Evolutionary conservation across 1,284 basidiomycete genomes (phyloP), one percentile per base, ranked within the genome.

Genomic region (Heterobasidion occidentale): DNA sequence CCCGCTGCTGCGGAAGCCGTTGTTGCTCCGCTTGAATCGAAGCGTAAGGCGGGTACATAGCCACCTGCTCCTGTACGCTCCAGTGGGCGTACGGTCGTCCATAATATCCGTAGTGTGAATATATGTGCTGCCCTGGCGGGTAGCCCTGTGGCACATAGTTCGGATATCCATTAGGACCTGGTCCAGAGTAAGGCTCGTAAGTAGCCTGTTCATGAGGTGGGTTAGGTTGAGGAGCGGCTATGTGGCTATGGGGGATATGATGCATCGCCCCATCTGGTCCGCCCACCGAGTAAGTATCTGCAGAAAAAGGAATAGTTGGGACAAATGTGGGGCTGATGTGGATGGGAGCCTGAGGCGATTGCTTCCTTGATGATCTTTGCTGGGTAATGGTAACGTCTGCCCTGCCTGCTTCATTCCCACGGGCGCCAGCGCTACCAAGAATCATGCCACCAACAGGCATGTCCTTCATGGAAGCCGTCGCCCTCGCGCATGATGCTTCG

Each of bases 81-180:
- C 57, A 60, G 35, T 56, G 59, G 20, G 51, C 42, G 52, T 61
- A 59, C 12, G 60, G 59, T 53, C 56, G 59, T 3, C 62, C 62
- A 48, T 68, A 71, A 45, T 69, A 71, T 44, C 61, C 58, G 50
- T 72, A 74, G 49, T 67, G 66, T 11, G 65, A 61, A 57, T 65
- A 72, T 48, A 60, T 57, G 14, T 68, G 45, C 38, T 71, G 71
- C 11, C 72, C 68, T 2, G 71, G 68, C 7, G 66, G 62, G 33
- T 63, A 64, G 20, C 59, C 54, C 51, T 65, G 67, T 5, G 62
- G 59, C 36, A 59, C 59, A 15, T 61, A 63, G 8, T 53, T 53
- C 55, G 61, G 27, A 51, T 36, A 36, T n/a, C 50, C 46, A 51
- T 51, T n/a, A 12, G 36, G 14, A 17, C 36, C 17, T 52, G 47